A percentile compares a stretch with the other conserved stretches of the same genome.
Conservation (phyloP, 352 stramenopile species). For the Phytophthora idaei region DNA sequence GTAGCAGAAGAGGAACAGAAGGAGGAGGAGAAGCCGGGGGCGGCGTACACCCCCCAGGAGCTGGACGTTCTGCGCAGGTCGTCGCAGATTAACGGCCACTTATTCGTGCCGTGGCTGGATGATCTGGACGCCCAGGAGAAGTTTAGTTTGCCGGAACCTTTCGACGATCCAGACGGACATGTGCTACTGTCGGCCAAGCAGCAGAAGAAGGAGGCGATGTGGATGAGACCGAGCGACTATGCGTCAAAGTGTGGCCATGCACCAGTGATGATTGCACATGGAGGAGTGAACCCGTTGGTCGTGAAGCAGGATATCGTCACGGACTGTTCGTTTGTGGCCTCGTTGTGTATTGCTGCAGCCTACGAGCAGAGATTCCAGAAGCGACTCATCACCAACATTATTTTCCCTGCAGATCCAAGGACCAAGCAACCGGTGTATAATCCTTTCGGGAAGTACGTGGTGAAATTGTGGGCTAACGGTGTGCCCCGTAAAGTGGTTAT, state of each 20-base stretch:
- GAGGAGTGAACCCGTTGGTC: constrained; percentile 67
- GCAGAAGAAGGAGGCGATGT: constrained; percentile 56
- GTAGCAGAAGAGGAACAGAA: background rate
- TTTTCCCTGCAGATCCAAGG: constrained; percentile 91
- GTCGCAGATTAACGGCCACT: constrained; percentile 81
- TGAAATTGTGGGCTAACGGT: constrained; percentile 97
- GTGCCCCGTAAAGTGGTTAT: constrained; percentile 94
- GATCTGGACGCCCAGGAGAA: constrained; percentile 64
- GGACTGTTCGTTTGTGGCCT: constrained; percentile 94
- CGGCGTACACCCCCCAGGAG: constrained; percentile 64
- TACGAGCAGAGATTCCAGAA: constrained; percentile 93
- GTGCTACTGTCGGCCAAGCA: constrained; percentile 78
- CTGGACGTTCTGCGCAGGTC: constrained; percentile 81
- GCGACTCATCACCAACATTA: constrained; percentile 93
- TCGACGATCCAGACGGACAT: constrained; percentile 72
- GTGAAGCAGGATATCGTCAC: constrained; percentile 92
- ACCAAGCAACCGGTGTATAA: constrained; percentile 86
- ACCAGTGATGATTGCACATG: constrained; percentile 70
- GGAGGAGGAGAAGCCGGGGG: constrained; percentile 18
- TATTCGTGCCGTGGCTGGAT: constrained; percentile 87
- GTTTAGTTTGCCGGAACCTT: constrained; percentile 55
- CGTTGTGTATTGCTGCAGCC: constrained; percentile 90
- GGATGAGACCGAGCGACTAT: constrained; percentile 76
- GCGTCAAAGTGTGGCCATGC: constrained; percentile 44
- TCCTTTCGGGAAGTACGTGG: constrained; percentile 95